Base-by-base conservation (phyloP, 306 rosid genomes). In the Gleditsia sinensis region DNA sequence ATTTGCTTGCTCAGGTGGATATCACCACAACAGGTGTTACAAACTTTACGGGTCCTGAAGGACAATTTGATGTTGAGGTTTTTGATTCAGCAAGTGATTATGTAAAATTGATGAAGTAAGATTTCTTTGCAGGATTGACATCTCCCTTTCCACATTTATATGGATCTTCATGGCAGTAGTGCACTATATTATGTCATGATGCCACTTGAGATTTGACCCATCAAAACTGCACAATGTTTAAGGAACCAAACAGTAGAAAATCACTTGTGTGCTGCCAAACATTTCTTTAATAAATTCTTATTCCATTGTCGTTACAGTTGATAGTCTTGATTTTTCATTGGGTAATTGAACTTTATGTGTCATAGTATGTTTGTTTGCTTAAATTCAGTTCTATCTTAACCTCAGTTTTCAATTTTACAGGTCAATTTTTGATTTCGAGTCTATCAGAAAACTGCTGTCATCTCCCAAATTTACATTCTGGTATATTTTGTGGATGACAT, bases 1-100 rank as follows among this genome's bases (percentile, higher is more conserved):
- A 71, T 58, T 67, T 62, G 67, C 57, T 50, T 72, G 66, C 86
- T 33, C 69, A 95, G 99, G 98, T 95, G 80, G 93, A 95, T 80
- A 88, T 95, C 33, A 14, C 84, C 57, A 60, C 87, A 67, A 33
- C 37, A 59, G 97, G 91, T 76, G 82, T 92, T 28, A 82, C 92
- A 67, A 90, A 77, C 83, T 88, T 95, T 67, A 68, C 81, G 12
- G 99, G 97, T 33, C 97, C 97, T 28, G 98, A 93, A 84, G 99
- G 93, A 83, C 96, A 88, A 73, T 95, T 95, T 86, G 91, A 90
- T 39, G 97, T 92, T 65, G 99, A 92, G 62, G 99, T 95, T 82
- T 95, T 95, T 86, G 97, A 95, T 81, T 83, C 96, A n/a, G 98
- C 99, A 9, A 87, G 82, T 55, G 97, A 95, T 71, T 95, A 95